Evolutionary conservation across 2,329 filamentous ascomycete species (phyloP), one percentile per base, ranked within the genome.

Genomic region (Cytospora paraplurivora): DNA sequence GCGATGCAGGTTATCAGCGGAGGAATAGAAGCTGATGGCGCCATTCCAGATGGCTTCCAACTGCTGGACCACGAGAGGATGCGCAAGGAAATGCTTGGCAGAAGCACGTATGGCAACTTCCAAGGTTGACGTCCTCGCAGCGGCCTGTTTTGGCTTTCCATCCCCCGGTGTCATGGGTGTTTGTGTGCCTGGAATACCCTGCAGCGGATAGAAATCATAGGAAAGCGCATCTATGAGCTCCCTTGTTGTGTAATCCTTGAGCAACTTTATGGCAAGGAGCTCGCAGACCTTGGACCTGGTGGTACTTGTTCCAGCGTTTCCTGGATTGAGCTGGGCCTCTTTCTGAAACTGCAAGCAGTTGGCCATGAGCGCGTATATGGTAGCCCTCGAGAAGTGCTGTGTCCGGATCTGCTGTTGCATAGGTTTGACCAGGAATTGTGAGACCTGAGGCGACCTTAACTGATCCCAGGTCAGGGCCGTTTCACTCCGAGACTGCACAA

Each of bases 21-120:
- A 87, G 1, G 92, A 95, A 76, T 97, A 93, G 72, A 98, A 97
- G 68, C 95, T 93, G 68, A 98, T 95, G 19, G 91, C 94, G 34
- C 94, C 94, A 21, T 92, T 94, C 94, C 94, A 98, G 66, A 98
- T 97, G 52, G 93, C 93, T 75, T 97, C 93, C n/a, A 98, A 82
- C 73, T 97, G 93, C 75, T 96, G 92, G 10, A 97, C 90, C 0
- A 97, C 93, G 4, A 97, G 81, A 0, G 94, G 93, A 72, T 97
- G 93, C 10, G 94, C 90, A 6, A 98, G 81, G 69, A 97, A 96
- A 69, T 92, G 89, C 77, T 98, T 97, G 27, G 94, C 91, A 67
- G 93, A 93, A 21, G 93, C 92, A 69, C 92, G 88, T 71, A 98
- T 97, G 66, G 94, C 93, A 63, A 98, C 88, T 77, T 97, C 94